Base-by-base conservation (phyloP, 352 stramenopile genomes). In the Phytophthora cactorum region DNA sequence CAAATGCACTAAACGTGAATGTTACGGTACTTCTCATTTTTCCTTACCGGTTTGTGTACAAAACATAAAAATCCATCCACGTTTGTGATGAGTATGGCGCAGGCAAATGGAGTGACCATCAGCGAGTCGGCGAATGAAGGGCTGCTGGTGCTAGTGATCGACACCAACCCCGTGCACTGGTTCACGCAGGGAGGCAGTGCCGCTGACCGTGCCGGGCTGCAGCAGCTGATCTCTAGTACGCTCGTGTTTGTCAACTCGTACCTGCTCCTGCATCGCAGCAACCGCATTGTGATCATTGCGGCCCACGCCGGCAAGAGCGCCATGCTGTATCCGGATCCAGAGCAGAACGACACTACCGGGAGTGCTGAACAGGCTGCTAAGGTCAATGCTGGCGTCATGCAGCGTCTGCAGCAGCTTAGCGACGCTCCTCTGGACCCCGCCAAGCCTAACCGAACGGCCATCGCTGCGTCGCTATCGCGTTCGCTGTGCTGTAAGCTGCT, bases 171-270 rank as follows among this genome's bases (percentile, higher is more conserved):
- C 10, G 63, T 81, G 32, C 68, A 90, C 52, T 95, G 88, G 85
- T 91, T 93, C 60, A 27, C 68, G 8, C 65, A 72, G 12, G 73
- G 62, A 15, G 69, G 39, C 46, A 78, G 63, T 60, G 66, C 61
- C 22, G 52, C 25, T 46, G 76, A 76, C 58, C 68, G 62, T 17
- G 52, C 47, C 7, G 64, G 52, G 45, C 78, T 90, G 36, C 78
- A 92, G 78, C 79, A 89, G 65, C 76, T 92, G 38, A 83, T 96
- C 46, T 82, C 84, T 9, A 92, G 81, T 66, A 78, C 78, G 45
- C 81, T 96, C 49, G 84, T 96, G 72, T 96, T 93, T 56, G 86
- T 94, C 61, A 96, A 93, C 69, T 87, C 88, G 63, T 96, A 94
- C 72, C 71, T 96, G 66, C 69, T 96, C 55, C 82, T 94, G 43